Evolutionary conservation across 2,329 filamentous ascomycete species (phyloP), one percentile per base, ranked within the genome.

Genomic region (Trichoderma koningiopsis): DNA sequence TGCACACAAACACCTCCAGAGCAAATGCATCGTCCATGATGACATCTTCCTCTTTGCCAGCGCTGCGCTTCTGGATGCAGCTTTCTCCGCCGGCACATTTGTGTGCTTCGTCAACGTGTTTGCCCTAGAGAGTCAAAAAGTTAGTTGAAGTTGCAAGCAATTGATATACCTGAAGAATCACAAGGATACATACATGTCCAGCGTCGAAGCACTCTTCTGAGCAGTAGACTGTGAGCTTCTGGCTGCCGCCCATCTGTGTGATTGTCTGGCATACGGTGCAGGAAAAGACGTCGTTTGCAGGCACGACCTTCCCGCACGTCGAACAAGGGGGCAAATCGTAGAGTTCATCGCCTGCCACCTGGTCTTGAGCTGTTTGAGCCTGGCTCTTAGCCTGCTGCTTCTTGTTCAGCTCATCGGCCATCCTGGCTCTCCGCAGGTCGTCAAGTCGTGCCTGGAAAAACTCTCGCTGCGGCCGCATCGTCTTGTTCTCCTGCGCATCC

Each of bases 181-280:
- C 10, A 35, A 35, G 19, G 5, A 52, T n/a, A 79, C 82, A 74
- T 75, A 85, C 84, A 60, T 82, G 79, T 61, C 79, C 80, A 49
- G 79, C 76, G 7, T 79, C 75, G 33, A 77, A 77, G 71, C 83
- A 85, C 29, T 76, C 76, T 7, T 81, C 77, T 0, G 82, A 83
- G 73, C 84, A 85, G 71, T 84, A 86, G 8, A 84, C 75, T 2
- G 80, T 81, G 68, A 83, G 72, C 35, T 75, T 76, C 61, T 76
- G 74, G 11, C 71, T 71, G 4, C 81, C 76, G 14, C 80, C 80
- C 69, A 81, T 77, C 49, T 81, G 76, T 13, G 75, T 71, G 2
- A 83, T 74, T n/a, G 82, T 74, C 71, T 85, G 81, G 73, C 84
- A 86, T 6, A 84, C 61, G 2, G 80, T 76, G 63, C 84, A 86